Base-by-base conservation (phyloP, 1,284 basidiomycete genomes). In the Stygiomarasmius scandens region DNA sequence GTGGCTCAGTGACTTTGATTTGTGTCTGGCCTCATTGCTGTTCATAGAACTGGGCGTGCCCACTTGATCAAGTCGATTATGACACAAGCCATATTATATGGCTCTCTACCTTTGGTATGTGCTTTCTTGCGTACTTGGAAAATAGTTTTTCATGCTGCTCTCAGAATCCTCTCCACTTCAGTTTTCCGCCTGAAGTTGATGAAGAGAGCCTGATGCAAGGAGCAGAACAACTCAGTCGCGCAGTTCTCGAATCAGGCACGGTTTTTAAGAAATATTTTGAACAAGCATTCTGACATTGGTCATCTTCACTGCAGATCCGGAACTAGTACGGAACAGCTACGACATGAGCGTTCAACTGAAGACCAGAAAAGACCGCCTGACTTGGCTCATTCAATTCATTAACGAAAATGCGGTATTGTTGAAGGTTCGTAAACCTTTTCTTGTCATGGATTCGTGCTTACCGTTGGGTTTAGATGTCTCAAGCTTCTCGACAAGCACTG, bases 21-120 rank as follows among this genome's bases (percentile, higher is more conserved):
- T 65, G 49, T 59, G 64, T 58, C 61, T 36, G 56, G 61, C 62
- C 29, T 49, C 24, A 54, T 46, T 49, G 11, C 57, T 55, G 10
- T 54, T n/a, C 38, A 49, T 58, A 88, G 84, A 51, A 84, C 78
- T 58, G 89, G 85, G 25, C 80, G 81, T 49, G 84, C 86, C 2
- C 82, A 83, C 52, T 75, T 93, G 34, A 84, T 96, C 65, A 90
- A 91, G 71, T 87, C 89, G 11, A 92, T 87, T 36, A 86, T 96
- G 81, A 93, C 90, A 55, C 92, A 95, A 69, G 93, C 92, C 9
- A 92, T 96, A 62, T 74, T 94, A 54, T 96, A 92, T 69, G 89
- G 89, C 3, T 81, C 90, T 23, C 75, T 85, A 62, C 74, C 81
- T 20, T 82, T 87, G 64, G 87, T 86, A 67, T 55, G 74, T 62